Base-by-base conservation (phyloP, 345 rosid genomes). In the Boechera stricta region DNA sequence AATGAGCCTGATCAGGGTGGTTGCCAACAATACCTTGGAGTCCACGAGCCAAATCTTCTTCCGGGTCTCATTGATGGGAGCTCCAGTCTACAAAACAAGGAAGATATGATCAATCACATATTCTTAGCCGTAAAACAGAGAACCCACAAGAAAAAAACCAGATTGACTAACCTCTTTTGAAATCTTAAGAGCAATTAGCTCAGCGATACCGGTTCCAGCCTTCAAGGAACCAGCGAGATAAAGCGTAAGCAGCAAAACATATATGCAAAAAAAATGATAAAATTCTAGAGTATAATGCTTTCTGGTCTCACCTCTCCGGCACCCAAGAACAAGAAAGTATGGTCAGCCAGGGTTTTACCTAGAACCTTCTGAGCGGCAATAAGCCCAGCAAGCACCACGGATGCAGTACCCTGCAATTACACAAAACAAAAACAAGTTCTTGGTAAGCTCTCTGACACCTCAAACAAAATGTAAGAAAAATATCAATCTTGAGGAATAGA, bases 121-220 rank as follows among this genome's bases (percentile, higher is more conserved):
- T 42, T 55, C 13, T 44, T 79, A 24, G 31, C 42, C 53, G 29
- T 7, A 58, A 24, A 68, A 41, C 35, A 59, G 48, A 56, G 66
- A 9, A 57, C 70, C 35, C 10, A 1, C 21, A 59, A 57, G 36
- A 42, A 39, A 8, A 33, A 29, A 11, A 5, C n/a, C 62, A 49
- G 33, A 21, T 45, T 44, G 47, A 15, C 69, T 73, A 70, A 85
- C 89, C 87, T 84, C 83, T 76, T 84, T 91, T 32, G 99, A 87
- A 45, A 92, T 89, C 83, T 95, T 91, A 55, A 89, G 96, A 64
- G 99, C 99, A 77, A 95, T 92, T 72, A 95, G 97, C 82, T 95
- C 98, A 32, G 99, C 99, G 33, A 95, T 95, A 28, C 99, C 98
- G 6, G 99, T 95, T 85, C 99, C 99, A 61, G 98, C 99, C 97